These are phyloP conservation scores for Serendipita sp. DNA, from an alignment of 768 basidiomycete genomes.

Conservation along the genomic window DNA sequence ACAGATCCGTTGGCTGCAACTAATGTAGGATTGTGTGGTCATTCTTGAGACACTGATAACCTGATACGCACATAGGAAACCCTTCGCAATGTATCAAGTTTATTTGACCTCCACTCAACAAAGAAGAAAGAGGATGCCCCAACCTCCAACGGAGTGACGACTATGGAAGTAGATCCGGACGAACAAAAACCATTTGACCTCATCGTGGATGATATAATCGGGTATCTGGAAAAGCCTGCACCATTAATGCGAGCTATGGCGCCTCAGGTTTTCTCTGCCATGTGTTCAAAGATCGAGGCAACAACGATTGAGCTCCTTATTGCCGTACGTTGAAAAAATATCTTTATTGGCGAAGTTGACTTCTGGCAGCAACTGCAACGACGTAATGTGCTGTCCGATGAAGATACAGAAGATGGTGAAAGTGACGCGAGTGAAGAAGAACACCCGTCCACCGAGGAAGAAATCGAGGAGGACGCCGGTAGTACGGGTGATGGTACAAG, in stretches of 20 bases:
- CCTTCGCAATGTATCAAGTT: conserved; percentile 14
- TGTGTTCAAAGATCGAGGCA: conserved; percentile 47
- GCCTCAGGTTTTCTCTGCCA: conserved; percentile 60
- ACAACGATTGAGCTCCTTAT: conserved; percentile 69
- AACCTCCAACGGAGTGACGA: conserved; percentile 10
- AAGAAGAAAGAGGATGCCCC: conserved; percentile 17
- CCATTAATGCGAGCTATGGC: conserved; percentile 66
- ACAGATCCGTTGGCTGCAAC: neutral
- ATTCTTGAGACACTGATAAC: too few species aligned
- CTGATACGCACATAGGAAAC: conserved; percentile 12
- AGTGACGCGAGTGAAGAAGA: conserved; percentile 23
- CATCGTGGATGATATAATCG: conserved; percentile 79
- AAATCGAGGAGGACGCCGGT: conserved; percentile 13
- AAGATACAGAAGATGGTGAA: conserved; percentile 17
- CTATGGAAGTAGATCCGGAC: conserved; percentile 21
- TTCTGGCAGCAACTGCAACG: conserved; percentile 63
- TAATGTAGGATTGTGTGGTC: neutral
- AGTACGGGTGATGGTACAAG: conserved; percentile 17
- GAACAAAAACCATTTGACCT: conserved; percentile 58
- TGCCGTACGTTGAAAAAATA: conserved; percentile 34
- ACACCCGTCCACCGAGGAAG: conserved; percentile 17
- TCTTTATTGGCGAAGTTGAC: conserved; percentile 7
- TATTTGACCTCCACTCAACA: conserved; percentile 8
- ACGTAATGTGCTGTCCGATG: conserved; percentile 26
- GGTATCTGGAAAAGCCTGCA: conserved; percentile 69